Evolutionary conservation across 1,139 yeast genomes (phyloP).

Genomic region (Pneumocystis jirovecii): DNA sequence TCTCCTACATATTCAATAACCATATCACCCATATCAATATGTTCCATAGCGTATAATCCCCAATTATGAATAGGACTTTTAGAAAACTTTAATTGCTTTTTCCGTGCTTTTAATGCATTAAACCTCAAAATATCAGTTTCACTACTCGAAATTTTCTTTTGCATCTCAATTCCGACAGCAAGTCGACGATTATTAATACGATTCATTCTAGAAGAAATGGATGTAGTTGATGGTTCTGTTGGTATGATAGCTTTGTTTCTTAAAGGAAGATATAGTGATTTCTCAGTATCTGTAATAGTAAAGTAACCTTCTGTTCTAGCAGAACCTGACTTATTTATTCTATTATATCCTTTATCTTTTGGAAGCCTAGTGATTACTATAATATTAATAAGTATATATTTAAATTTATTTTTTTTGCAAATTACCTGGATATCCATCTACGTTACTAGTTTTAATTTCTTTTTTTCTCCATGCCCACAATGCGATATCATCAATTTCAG

Average conservation of each 20-base stretch:
- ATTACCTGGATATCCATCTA: conserved; percentile 3
- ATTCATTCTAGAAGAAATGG: conserved; percentile 54
- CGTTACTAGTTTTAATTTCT: conserved; percentile 22
- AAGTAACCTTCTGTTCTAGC: conserved; percentile 63
- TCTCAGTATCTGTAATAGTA: conserved; percentile 58
- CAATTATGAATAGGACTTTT: conserved; percentile 94
- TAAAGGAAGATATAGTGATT: conserved; percentile 68
- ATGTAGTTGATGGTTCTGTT: conserved; percentile 26
- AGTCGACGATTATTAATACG: conserved; percentile 80
- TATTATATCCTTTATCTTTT: conserved; percentile 23
- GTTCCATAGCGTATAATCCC: conserved; percentile 93
- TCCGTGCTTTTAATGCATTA: conserved; percentile 68
- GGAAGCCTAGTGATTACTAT: conserved; percentile 12
- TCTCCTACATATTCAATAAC: conserved; percentile 98
- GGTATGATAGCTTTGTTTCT: conserved; percentile 40
- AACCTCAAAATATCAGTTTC: conserved; percentile 50
- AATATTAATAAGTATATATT: background rate
- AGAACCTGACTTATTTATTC: conserved; percentile 42
- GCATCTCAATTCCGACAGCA: conserved; percentile 81
- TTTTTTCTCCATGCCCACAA: conserved; percentile 59
- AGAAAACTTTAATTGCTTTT: conserved; percentile 89
- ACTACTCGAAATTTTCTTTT: conserved; percentile 57
- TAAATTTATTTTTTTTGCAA: background rate
- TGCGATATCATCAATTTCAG: conserved; percentile 30
- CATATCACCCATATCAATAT: conserved; percentile 90